These are phyloP conservation scores for Podosphaera leucotricha DNA, from an alignment of 2,329 filamentous ascomycete genomes.

Conservation along the genomic window DNA sequence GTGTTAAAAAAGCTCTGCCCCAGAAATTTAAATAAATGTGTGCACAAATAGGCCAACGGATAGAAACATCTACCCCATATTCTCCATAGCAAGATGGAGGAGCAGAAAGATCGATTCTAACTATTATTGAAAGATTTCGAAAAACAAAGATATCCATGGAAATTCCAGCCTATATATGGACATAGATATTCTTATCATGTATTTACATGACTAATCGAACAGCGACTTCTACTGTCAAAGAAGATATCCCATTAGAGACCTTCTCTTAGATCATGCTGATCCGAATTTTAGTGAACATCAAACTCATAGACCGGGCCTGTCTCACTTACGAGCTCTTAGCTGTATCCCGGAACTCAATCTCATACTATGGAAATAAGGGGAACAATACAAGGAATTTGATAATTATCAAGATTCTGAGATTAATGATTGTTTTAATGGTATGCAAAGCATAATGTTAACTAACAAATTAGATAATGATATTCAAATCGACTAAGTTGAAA, in stretches of 20 bases:
- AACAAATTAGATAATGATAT: no score
- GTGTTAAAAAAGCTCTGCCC: background rate
- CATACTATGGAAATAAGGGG: no score
- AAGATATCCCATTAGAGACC: background rate
- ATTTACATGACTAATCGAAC: background rate
- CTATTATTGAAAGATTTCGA: background rate
- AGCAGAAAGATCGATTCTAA: background rate
- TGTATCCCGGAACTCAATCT: no score
- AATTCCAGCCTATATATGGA: background rate
- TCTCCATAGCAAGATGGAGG: background rate
- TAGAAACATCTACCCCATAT: background rate
- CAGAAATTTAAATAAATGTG: background rate
- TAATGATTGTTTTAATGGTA: no score
- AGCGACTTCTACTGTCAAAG: background rate
- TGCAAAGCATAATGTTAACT: no score
- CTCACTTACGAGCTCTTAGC: background rate
- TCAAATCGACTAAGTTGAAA: no score
- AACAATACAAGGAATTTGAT: no score
- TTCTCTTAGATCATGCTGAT: background rate
- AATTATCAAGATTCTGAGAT: no score
- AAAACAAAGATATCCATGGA: conserved; percentile 1
- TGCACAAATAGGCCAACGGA: background rate
- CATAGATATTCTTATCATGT: background rate
- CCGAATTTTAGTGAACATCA: background rate
- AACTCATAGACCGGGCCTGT: background rate